phyloP scores from a whole-genome alignment of 2,329 filamentous ascomycete genomes.

The Rutstroemia sydowiana region DNA sequence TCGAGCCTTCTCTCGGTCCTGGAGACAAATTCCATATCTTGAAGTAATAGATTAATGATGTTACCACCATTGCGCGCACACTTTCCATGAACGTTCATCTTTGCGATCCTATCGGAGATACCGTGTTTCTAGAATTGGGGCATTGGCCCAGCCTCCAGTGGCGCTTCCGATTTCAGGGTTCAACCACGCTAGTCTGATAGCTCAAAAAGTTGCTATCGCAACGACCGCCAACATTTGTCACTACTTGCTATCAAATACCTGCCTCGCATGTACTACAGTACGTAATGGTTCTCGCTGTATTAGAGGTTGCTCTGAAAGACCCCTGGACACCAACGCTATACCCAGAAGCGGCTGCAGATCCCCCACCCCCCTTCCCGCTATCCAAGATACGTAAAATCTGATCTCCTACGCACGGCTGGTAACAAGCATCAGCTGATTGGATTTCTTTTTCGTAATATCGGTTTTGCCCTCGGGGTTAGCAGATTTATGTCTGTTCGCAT shows the following conservation, averaged over 20 bases:
- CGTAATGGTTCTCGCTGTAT: neutral
- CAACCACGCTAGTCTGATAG: neutral
- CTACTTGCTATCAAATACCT: too few species aligned
- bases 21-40: neutral
- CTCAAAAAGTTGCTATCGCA: conserved; percentile 5
- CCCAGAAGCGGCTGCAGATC: conserved; percentile 1
- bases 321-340: neutral
- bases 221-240: neutral
- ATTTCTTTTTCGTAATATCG: neutral
- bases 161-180: neutral
- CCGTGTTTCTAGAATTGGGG: neutral
- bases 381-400: neutral
- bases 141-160: neutral
- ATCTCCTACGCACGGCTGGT: neutral
- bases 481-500: neutral
- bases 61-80: neutral
- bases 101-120: too few species aligned
- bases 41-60: neutral
- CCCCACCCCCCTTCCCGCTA: neutral
- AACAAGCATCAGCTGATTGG: neutral
- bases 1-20: neutral
- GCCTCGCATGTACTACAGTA: too few species aligned
- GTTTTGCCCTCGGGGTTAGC: too few species aligned
- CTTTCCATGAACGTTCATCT: too few species aligned
- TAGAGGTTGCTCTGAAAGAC: neutral